A percentile compares a stretch with the other conserved stretches of the same genome.
phyloP scores from a whole-genome alignment of 164 flowering plant genomes.

The Warburgia ugandensis region DNA sequence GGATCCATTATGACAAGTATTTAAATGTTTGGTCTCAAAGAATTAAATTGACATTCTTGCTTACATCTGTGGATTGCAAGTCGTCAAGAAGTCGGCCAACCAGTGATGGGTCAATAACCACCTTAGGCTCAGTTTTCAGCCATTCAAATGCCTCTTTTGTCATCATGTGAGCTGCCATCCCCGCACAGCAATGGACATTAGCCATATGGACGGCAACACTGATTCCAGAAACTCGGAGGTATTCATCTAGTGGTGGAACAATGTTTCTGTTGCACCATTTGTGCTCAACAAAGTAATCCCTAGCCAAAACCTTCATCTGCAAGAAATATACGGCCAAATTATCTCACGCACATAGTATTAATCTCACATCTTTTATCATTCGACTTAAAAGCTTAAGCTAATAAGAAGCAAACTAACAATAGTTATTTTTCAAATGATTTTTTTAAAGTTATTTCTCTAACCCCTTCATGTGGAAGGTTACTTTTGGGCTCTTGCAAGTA shows the following conservation, averaged over 20 bases:
- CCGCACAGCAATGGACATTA: neutral
- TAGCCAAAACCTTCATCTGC: constrained; percentile 4
- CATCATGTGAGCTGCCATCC: constrained; percentile 2
- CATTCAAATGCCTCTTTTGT: constrained; percentile 2
- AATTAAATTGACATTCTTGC: too few relatives aligned
- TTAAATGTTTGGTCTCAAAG: neutral
- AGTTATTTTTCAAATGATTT: too few relatives aligned
- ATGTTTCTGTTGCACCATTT: neutral
- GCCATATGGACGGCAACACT: neutral
- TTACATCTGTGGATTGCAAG: constrained; percentile 1
- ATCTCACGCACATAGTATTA: too few relatives aligned
- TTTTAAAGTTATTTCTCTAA: too few relatives aligned
- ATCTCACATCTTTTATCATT: too few relatives aligned
- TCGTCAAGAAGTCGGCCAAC: neutral
- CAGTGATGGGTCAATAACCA: neutral
- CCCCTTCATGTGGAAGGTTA: too few relatives aligned
- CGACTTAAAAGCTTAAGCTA: too few relatives aligned
- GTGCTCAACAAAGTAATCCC: neutral
- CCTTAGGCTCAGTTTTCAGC: neutral
- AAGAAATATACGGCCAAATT: too few relatives aligned
- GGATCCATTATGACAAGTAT: neutral
- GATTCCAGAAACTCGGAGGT: neutral
- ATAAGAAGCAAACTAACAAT: too few relatives aligned
- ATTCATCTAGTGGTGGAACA: constrained; percentile 1
- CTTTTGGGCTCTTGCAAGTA: too few relatives aligned